Evolutionary conservation across 1,284 basidiomycete species (phyloP).

Genomic region (Rhizoctonia solani): DNA sequence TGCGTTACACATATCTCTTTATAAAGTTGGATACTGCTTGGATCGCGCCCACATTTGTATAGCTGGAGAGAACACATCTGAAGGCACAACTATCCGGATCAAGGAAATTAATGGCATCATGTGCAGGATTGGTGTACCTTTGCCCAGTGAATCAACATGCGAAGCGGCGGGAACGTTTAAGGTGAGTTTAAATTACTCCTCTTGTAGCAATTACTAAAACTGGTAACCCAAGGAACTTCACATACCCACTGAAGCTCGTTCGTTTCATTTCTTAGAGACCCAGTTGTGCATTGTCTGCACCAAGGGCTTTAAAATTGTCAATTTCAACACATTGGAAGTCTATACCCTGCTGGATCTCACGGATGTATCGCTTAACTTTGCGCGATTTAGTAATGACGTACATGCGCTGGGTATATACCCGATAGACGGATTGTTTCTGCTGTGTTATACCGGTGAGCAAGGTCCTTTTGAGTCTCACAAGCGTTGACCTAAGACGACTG

Average conservation of each 20-base stretch:
- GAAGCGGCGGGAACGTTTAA: conserved; percentile 94
- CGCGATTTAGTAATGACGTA: conserved; percentile 85
- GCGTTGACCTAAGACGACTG: not conserved
- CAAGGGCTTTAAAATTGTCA: conserved; percentile 98
- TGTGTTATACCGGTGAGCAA: conserved; percentile 90
- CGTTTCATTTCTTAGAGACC: conserved; percentile 97
- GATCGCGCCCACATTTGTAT: too few relatives aligned
- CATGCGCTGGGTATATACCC: conserved; percentile 96
- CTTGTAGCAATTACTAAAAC: conserved; percentile 45
- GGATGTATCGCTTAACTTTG: conserved; percentile 91
- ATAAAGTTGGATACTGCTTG: too few relatives aligned
- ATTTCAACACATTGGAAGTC: conserved; percentile 95
- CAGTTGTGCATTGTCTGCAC: conserved; percentile 97
- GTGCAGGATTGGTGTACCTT: too few relatives aligned
- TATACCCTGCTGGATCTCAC: conserved; percentile 94
- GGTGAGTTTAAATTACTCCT: conserved; percentile 52
- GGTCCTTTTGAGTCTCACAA: conserved; percentile 12
- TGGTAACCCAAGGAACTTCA: conserved; percentile 43
- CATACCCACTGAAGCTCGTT: conserved; percentile 62
- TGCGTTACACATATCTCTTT: too few relatives aligned
- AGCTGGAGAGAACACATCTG: too few relatives aligned
- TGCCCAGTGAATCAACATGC: too few relatives aligned
- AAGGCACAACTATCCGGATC: too few relatives aligned
- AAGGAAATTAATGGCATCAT: too few relatives aligned
- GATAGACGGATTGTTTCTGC: conserved; percentile 93